Base-by-base conservation (phyloP, 2,329 filamentous ascomycete species). In the Aspergillus intermedius region DNA sequence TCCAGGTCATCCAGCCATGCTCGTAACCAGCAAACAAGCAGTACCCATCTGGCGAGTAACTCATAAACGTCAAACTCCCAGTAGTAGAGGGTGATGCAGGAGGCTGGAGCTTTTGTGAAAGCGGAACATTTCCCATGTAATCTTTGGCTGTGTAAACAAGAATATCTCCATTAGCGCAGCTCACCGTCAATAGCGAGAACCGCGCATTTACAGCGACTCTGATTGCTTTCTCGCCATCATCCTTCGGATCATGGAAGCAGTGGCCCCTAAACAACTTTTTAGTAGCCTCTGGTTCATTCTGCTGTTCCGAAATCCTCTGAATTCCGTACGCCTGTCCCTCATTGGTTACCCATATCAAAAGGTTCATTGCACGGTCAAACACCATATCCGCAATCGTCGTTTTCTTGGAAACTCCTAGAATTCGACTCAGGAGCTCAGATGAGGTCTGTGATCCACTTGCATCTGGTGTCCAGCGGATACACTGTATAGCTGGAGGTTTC, bases 1-100 rank as follows among this genome's bases (percentile, higher is more conserved):
- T 97, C 91, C 91, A 98, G 42, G 84, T 91, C 4, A 88, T 86
- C 93, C 93, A 98, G 0, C 93, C 94, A 50, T 85, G 83, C 60
- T 93, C 85, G 62, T 91, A 97, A 1, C 91, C 93, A 40, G 87
- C 90, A 68, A 98, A 96, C 7, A 98, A 78, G 65, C 91, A 95
- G 67, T 97, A 96, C 15, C 93, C 93, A 66, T 98, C 93, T 0
- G 91, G 90, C 1, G 93, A 96, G 72, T 95, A 98, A 51, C 74
- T 82, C 55, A 98, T 70, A 25, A 83, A 86, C 2, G 81, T 89
- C 45, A 96, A 72, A 10, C 72, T 68, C 0, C 93, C 93, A 1
- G 88, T 84, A 13, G 81, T 78, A 15, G 77, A 71, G 4, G 76
- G 69, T 1, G 90, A 89, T 0, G 84, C 82, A 10, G 87, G 84